These are phyloP conservation scores for Mallotus repandus DNA, from an alignment of 441 rosid genomes.

Conservation along the genomic window DNA sequence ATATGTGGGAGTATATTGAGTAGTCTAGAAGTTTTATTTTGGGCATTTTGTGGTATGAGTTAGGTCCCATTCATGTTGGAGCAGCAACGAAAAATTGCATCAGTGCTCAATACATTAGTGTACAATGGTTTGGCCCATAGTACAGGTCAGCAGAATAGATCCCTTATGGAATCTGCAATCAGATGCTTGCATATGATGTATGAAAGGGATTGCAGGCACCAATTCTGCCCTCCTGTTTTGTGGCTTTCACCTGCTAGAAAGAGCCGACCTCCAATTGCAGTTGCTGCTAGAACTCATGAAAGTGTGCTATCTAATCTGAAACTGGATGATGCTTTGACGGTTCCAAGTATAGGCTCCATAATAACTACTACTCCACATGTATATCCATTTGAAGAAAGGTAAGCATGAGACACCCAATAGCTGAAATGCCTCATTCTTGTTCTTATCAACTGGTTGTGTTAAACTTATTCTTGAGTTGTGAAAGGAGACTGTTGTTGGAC, in stretches of 20 bases:
- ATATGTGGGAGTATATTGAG: constrained; percentile 13
- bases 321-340: constrained; percentile 45
- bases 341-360: constrained; percentile 65
- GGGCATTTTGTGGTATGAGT: constrained; percentile 33
- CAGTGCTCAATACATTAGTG: constrained; percentile 86
- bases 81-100: constrained; percentile 78
- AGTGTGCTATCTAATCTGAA: constrained; percentile 44
- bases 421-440: constrained; percentile 3
- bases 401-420: constrained; percentile 19
- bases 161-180: constrained; percentile 82
- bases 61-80: constrained; percentile 88
- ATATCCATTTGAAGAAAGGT: constrained; percentile 99
- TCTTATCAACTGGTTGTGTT: neutral
- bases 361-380: constrained; percentile 85
- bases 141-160: constrained; percentile 49
- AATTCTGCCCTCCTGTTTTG: constrained; percentile 77
- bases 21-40: constrained; percentile 27
- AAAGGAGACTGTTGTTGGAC: neutral
- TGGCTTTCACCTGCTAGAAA: constrained; percentile 96
- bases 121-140: constrained; percentile 68
- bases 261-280: constrained; percentile 81
- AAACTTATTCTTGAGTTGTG: neutral
- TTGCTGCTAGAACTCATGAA: constrained; percentile 94
- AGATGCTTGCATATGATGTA: constrained; percentile 94
- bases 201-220: constrained; percentile 96